Percentiles rank a stretch among this genome's conserved stretches.
Conservation (phyloP, 805 yeast genomes). For the Candida broadrunensis region DNA sequence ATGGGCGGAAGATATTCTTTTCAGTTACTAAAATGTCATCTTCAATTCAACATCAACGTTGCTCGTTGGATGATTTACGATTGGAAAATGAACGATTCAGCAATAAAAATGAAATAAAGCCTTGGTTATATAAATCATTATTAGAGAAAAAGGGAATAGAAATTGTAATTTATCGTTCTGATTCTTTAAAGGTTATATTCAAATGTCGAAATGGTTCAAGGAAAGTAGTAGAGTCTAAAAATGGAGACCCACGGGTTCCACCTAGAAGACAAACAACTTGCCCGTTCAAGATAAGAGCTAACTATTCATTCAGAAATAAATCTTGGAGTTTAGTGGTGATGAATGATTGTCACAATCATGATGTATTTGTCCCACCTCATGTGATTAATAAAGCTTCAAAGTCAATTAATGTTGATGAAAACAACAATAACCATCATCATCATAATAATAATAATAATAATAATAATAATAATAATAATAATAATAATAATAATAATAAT, state of each 20-base stretch:
- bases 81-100: conserved; percentile 19
- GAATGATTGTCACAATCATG: conserved; percentile 59
- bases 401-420: neutral
- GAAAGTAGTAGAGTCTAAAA: conserved; percentile 12
- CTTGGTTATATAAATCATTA: conserved; percentile 53
- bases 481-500: neutral
- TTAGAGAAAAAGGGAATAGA: conserved; percentile 48
- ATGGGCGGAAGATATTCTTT: no score
- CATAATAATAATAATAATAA: neutral
- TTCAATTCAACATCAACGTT: neutral
- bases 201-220: conserved; percentile 46
- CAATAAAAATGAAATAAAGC: conserved; percentile 52
- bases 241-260: conserved; percentile 10
- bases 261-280: conserved; percentile 37
- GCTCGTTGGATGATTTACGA: conserved; percentile 19
- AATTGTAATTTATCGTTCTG: conserved; percentile 62
- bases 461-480: neutral
- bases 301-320: conserved; percentile 48
- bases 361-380: conserved; percentile 4
- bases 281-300: conserved; percentile 66
- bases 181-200: conserved; percentile 57
- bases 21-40: no score
- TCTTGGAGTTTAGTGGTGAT: conserved; percentile 62
- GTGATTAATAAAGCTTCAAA: neutral
- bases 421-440: neutral